Base-by-base conservation (phyloP, 164 flowering plant species). In the Nymphaea thermarum region DNA sequence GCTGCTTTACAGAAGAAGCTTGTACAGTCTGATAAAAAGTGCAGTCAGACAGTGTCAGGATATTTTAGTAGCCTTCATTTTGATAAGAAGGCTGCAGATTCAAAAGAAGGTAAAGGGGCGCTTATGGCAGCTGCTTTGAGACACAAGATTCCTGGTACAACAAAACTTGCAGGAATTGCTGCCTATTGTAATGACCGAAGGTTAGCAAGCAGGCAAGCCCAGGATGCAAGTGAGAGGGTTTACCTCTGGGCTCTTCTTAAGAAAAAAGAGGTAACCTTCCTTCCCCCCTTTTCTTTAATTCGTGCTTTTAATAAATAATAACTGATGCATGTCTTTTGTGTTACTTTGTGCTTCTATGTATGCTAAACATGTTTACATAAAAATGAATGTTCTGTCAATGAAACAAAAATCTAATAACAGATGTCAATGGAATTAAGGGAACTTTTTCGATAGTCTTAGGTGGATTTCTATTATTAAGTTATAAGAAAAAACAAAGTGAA, bases 241-340 rank as follows among this genome's bases (percentile, higher is more conserved):
- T 91, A 79, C 73, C 82, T 84, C 82, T 95, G 99, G 99, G 77
- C 71, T 17, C 69, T 92, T 68, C 79, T 95, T 44, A 87, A 74
- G 81, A 88, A 79, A 65, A 90, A 82, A 70, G 79, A 84, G 98
- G 99, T 91, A 82, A 43, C 4, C 36, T 68, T 25, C 7, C 18
- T 11, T 59, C 42, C 43, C 5, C n/a, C n/a, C 41, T 6, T 16
- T 61, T 6, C n/a, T 16, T 61, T 5, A 16, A 16, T 16, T 25
- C 15, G 17, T 6, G 17, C n/a, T 61, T 16, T 61, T 16, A 61
- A 16, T 8, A 55, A 8, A 8, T 8, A 10, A 55, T 55, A 8
- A 16, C 60, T 10, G 10, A 55, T 8, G 10, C 10, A 8, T 55
- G 60, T 55, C 16, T 55, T 55, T 55, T 16, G n/a, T 55, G 10